phyloP scores from a whole-genome alignment of 805 yeast species.

The Jamesozyma piceae region DNA sequence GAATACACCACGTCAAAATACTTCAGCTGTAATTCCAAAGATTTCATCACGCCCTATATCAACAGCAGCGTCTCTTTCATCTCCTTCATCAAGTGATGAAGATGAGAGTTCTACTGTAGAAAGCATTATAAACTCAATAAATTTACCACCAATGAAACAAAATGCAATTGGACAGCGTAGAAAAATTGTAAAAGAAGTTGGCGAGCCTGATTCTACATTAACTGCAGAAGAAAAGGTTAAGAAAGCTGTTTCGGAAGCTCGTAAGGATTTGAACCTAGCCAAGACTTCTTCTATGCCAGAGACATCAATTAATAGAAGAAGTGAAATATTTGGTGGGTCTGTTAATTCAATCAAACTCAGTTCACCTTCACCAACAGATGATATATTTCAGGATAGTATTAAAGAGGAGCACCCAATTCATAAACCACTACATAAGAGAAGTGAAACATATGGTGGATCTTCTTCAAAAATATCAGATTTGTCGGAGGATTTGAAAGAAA shows the following conservation, averaged over 20 bases:
- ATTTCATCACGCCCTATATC: not conserved
- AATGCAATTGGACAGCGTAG: not conserved
- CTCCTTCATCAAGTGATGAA: not conserved
- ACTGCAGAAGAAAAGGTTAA: slow-evolving; percentile 2
- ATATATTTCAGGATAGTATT: not conserved
- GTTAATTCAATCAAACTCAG: not conserved
- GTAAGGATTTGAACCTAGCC: not conserved
- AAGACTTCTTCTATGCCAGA: not conserved
- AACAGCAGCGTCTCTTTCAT: not conserved
- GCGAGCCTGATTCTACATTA: not conserved
- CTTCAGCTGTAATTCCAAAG: not conserved
- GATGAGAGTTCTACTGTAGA: slow-evolving; percentile 4
- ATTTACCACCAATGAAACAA: slow-evolving; percentile 5
- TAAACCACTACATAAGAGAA: not conserved
- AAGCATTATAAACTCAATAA: slow-evolving; percentile 7
- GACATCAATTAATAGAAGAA: not conserved
- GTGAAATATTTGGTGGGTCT: not conserved
- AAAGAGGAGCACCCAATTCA: not conserved
- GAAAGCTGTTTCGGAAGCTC: not conserved
- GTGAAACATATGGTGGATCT: not conserved
- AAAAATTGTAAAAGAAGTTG: not conserved
- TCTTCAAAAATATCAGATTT: not conserved
- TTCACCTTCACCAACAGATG: not conserved
- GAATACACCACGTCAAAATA: not conserved
- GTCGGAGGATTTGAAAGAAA: not conserved